These are phyloP conservation scores for Colletotrichum spaethianum DNA, from an alignment of 2,329 filamentous ascomycete genomes.

Conservation along the genomic window DNA sequence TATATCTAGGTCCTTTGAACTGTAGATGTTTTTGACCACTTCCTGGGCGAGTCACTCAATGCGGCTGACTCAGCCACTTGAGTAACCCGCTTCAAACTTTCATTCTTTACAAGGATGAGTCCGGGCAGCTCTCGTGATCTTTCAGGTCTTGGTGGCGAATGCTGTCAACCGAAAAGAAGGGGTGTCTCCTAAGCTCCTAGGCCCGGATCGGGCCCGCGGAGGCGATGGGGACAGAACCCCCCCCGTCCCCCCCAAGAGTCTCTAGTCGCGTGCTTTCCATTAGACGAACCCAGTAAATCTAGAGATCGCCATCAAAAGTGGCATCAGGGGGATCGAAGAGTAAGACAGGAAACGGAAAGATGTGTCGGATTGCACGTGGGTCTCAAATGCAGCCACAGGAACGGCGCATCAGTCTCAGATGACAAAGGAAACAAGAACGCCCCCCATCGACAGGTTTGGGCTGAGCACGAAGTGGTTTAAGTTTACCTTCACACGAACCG, in stretches of 20 bases:
- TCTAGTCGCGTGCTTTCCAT: background rate
- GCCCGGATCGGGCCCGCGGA: background rate
- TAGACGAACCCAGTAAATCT: background rate
- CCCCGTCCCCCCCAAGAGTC: too few relatives aligned
- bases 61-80: too few relatives aligned
- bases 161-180: too few relatives aligned
- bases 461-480: background rate
- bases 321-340: background rate
- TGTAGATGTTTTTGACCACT: too few relatives aligned
- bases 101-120: too few relatives aligned
- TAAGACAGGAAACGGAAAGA: background rate
- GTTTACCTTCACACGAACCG: background rate
- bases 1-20: too few relatives aligned
- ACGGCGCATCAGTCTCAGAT: background rate
- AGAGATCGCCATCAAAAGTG: background rate
- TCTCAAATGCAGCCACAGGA: background rate
- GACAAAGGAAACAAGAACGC: background rate
- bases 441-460: background rate
- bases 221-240: too few relatives aligned
- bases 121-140: too few relatives aligned
- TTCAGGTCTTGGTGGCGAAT: too few relatives aligned
- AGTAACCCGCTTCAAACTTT: too few relatives aligned
- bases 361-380: background rate
- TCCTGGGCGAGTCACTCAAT: too few relatives aligned
- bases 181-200: too few relatives aligned